Conservation (phyloP, 2,329 filamentous ascomycete genomes). For the Colletotrichum sp. region DNA sequence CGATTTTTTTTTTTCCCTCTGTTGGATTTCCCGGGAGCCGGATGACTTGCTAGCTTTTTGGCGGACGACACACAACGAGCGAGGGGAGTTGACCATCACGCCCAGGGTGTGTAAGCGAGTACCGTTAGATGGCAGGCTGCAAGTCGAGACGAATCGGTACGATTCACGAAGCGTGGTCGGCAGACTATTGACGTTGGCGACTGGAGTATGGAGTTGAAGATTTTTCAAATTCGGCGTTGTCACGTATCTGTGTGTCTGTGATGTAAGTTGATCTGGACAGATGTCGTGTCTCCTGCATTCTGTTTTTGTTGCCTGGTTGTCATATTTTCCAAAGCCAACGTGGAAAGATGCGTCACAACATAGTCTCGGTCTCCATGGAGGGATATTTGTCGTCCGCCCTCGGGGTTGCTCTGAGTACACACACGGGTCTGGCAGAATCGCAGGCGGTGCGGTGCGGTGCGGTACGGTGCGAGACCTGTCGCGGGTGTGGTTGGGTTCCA, state of each 20-base stretch:
- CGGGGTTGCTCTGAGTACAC: neutral
- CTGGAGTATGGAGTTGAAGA: neutral
- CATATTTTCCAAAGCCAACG: neutral
- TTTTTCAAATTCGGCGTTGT: neutral
- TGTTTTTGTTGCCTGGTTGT: neutral
- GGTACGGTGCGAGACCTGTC: neutral
- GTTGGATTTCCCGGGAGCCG: neutral
- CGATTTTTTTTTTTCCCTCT: neutral
- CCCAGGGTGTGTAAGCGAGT: neutral
- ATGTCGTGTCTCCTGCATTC: neutral
- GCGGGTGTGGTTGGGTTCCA: neutral
- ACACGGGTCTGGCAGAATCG: neutral
- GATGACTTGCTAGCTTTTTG: conserved; percentile 4
- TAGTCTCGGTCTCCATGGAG: neutral
- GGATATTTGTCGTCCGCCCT: neutral
- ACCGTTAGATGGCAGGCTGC: neutral
- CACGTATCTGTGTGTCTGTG: neutral
- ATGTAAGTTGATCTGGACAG: neutral
- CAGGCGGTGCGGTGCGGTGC: neutral
- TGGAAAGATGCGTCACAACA: neutral
- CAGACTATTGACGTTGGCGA: neutral
- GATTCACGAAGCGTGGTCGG: neutral
- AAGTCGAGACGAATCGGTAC: neutral
- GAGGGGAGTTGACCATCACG: neutral
- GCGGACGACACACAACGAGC: neutral